phyloP scores from a whole-genome alignment of 179 eudicot genomes.

The Spergularia azorica region DNA sequence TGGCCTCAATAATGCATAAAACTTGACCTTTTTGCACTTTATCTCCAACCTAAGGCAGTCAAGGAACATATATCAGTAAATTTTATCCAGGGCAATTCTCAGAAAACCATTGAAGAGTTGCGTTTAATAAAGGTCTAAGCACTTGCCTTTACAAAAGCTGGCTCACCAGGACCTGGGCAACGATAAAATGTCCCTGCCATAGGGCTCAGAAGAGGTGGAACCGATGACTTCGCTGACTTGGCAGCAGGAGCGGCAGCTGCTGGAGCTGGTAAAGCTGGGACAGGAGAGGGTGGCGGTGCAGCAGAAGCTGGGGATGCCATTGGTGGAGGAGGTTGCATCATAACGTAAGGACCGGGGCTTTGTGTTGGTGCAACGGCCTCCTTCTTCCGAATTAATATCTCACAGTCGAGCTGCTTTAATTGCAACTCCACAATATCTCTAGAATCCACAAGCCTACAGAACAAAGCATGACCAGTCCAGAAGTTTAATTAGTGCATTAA shows the following conservation, averaged over 20 bases:
- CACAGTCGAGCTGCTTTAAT: conserved; percentile 85
- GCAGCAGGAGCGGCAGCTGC: conserved; percentile 50
- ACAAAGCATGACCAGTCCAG: neutral
- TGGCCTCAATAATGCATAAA: conserved; percentile 92
- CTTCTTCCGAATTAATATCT: conserved; percentile 78
- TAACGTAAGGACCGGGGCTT: conserved; percentile 44
- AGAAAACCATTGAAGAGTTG: neutral
- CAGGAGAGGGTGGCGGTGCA: conserved; percentile 40
- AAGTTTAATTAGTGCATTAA: neutral
- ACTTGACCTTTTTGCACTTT: conserved; percentile 91
- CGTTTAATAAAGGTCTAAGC: conserved; percentile 9
- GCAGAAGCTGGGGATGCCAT: conserved; percentile 31
- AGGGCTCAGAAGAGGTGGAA: conserved; percentile 80
- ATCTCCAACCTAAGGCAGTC: conserved; percentile 74
- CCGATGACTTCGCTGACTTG: conserved; percentile 56
- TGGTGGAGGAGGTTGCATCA: conserved; percentile 64
- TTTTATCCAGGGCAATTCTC: neutral
- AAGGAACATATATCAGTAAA: neutral
- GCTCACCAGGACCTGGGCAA: conserved; percentile 84
- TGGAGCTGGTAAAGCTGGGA: conserved; percentile 44
- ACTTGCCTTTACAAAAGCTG: conserved; percentile 84
- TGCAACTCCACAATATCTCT: conserved; percentile 88
- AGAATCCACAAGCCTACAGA: conserved; percentile 88
- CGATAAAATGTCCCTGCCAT: conserved; percentile 98
- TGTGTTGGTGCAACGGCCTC: conserved; percentile 71